Percentiles rank a stretch among this genome's conserved stretches.
Evolutionary conservation across 2,329 filamentous ascomycete genomes (phyloP).

Genomic region (Alternaria brassicae): DNA sequence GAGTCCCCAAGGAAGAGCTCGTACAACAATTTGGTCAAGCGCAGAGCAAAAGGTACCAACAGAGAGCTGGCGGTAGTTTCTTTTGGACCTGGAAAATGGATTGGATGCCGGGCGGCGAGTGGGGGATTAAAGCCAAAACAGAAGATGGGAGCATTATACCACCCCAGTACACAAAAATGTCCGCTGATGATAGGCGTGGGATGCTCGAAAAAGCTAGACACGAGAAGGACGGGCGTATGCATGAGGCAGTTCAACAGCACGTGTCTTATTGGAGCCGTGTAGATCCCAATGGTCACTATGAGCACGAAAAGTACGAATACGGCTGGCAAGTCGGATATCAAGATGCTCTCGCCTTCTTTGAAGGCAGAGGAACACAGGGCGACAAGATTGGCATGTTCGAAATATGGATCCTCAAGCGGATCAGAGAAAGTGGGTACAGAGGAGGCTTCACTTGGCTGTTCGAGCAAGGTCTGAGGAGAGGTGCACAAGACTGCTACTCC

Average conservation of each 20-base stretch:
- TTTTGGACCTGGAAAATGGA: slow-evolving; percentile 70
- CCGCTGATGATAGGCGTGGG: slow-evolving; percentile 20
- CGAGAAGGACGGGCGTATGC: slow-evolving; percentile 48
- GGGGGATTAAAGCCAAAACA: slow-evolving; percentile 64
- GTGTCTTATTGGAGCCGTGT: slow-evolving; percentile 59
- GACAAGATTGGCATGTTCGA: slow-evolving; percentile 66
- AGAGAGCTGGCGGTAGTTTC: slow-evolving; percentile 60
- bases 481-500: slow-evolving; percentile 52
- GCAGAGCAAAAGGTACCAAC: slow-evolving; percentile 58
- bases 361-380: slow-evolving; percentile 45
- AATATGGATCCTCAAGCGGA: slow-evolving; percentile 64
- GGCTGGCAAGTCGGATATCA: slow-evolving; percentile 64
- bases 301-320: slow-evolving; percentile 62
- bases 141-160: slow-evolving; percentile 52
- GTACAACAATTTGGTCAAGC: slow-evolving; percentile 57
- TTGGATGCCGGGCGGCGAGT: slow-evolving; percentile 68
- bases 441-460: slow-evolving; percentile 60
- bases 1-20: slow-evolving; percentile 49
- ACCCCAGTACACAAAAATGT: slow-evolving; percentile 42
- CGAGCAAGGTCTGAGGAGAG: slow-evolving; percentile 58
- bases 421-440: slow-evolving; percentile 59
- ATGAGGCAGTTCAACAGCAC: slow-evolving; percentile 53
- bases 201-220: slow-evolving; percentile 52
- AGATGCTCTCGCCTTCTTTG: slow-evolving; percentile 63
- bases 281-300: slow-evolving; percentile 55